Conservation (phyloP, 352 stramenopile genomes). For the Phytophthora macrochlamydospora region DNA sequence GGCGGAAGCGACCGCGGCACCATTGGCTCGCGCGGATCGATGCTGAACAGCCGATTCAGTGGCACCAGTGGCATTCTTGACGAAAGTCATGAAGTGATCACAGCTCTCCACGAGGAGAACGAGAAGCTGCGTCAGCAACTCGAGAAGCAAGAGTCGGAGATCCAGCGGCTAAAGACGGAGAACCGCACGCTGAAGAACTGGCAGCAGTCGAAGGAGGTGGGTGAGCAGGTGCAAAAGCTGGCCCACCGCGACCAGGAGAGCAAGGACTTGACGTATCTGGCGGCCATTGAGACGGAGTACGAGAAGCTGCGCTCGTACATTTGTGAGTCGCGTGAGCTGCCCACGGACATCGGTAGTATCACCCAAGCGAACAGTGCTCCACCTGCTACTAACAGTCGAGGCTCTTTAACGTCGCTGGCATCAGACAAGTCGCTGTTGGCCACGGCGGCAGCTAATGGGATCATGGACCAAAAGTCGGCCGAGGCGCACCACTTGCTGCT, state of each 20-base stretch:
- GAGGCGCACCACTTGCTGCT: slow-evolving; percentile 75
- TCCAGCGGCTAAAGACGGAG: slow-evolving; percentile 78
- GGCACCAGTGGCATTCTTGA: slow-evolving; percentile 79
- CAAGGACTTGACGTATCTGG: slow-evolving; percentile 85
- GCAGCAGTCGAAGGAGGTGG: slow-evolving; percentile 88
- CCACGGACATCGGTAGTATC: slow-evolving; percentile 66
- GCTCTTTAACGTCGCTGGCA: slow-evolving; percentile 40
- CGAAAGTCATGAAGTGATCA: slow-evolving; percentile 89
- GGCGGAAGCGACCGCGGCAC: slow-evolving; percentile 23
- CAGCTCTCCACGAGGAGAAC: slow-evolving; percentile 83
- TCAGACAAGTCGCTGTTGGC: slow-evolving; percentile 49
- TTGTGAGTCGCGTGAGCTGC: slow-evolving; percentile 78
- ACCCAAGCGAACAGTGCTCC: slow-evolving; percentile 17
- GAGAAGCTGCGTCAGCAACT: slow-evolving; percentile 75
- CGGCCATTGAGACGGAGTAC: slow-evolving; percentile 81
- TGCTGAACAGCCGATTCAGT: slow-evolving; percentile 64
- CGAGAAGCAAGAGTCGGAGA: slow-evolving; percentile 74
- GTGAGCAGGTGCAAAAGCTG: slow-evolving; percentile 89
- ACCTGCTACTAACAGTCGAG: slow-evolving; percentile 13
- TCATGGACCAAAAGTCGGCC: slow-evolving; percentile 53
- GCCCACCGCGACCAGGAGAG: slow-evolving; percentile 84
- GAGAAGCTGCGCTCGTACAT: slow-evolving; percentile 84
- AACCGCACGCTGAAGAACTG: slow-evolving; percentile 83
- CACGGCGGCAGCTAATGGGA: slow-evolving; percentile 39
- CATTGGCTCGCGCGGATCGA: slow-evolving; percentile 44